Base-by-base conservation (phyloP, 345 rosid genomes). In the Ailanthus altissimus region DNA sequence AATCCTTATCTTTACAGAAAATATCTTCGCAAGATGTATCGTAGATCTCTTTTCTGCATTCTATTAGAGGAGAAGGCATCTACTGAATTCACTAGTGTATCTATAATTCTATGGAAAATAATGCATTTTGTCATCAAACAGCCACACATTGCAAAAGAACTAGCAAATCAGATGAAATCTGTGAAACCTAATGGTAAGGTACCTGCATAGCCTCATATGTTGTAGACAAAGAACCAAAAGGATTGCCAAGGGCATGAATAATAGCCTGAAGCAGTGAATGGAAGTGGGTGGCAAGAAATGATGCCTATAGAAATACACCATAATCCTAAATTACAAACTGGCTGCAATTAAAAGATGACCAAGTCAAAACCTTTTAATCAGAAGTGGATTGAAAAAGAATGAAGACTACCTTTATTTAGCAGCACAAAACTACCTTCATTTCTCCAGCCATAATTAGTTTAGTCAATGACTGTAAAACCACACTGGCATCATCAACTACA, bases 151-250 rank as follows among this genome's bases (percentile, higher is more conserved):
- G n/a, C 63, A 36, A 64, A 62, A 58, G 16, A 14, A 32, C 38
- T 40, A 25, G 59, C 68, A 77, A 70, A 23, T 47, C 70, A 66
- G 40, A 50, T 51, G 32, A 67, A 60, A 62, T 57, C 18, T 6
- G 13, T 47, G 47, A 47, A 23, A 59, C 73, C 73, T 9, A 21
- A 64, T 15, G 16, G 9, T 72, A 88, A n/a, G n/a, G n/a, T n/a
- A n/a, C 92, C 90, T 87, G 88, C 62, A 87, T 72, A 62, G 89
- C 90, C 85, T 90, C 94, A 58, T 84, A 87, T 43, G 91, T 87
- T 9, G 82, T 86, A 50, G 91, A 90, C 71, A 88, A 68, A 49
- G 93, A 90, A 20, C 90, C 93, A 65, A 74, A 76, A 49, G 90
- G 93, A 74, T 90, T 86, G 75, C 88, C 89, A 42, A 90, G 81